These are phyloP conservation scores for Apiospora pterosperma DNA, from an alignment of 2,329 filamentous ascomycete species.

Conservation along the genomic window DNA sequence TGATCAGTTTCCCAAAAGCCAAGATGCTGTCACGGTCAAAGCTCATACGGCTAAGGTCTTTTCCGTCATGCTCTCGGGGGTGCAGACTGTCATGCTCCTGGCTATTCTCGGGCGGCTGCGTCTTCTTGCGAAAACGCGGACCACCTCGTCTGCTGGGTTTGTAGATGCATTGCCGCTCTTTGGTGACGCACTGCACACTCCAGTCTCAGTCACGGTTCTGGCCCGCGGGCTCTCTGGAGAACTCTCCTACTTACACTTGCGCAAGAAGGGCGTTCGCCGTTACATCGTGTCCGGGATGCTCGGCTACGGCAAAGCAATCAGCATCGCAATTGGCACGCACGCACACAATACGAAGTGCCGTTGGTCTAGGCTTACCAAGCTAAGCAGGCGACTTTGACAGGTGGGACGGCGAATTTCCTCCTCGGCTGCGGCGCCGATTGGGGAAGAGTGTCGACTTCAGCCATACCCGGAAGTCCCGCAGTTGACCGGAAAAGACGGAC, in stretches of 20 bases:
- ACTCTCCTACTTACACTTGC: constrained; percentile 33
- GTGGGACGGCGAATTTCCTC: constrained; percentile 43
- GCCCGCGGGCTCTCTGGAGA: not conserved
- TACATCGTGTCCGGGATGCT: constrained; percentile 42
- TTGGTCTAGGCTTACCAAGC: constrained; percentile 37
- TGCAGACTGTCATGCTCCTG: constrained; percentile 23
- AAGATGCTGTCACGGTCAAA: not conserved
- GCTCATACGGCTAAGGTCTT: constrained; percentile 22
- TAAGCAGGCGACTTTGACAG: constrained; percentile 48
- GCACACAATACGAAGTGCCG: constrained; percentile 8
- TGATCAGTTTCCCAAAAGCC: not conserved
- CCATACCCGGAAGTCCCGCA: not conserved
- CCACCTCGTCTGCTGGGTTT: constrained; percentile 41
- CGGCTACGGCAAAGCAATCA: constrained; percentile 29
- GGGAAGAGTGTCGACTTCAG: not conserved
- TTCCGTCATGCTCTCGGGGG: constrained; percentile 22
- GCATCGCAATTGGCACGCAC: not conserved
- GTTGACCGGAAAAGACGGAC: not conserved
- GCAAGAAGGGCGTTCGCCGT: constrained; percentile 38
- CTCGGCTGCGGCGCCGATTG: constrained; percentile 8
- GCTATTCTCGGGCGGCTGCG: constrained; percentile 22
- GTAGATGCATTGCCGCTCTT: constrained; percentile 39
- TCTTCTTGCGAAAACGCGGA: constrained; percentile 39
- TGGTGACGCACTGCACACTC: constrained; percentile 32
- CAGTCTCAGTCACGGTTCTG: constrained; percentile 12